Evolutionary conservation across 1,139 yeast species (phyloP).

Genomic region (Hansenula sp.): DNA sequence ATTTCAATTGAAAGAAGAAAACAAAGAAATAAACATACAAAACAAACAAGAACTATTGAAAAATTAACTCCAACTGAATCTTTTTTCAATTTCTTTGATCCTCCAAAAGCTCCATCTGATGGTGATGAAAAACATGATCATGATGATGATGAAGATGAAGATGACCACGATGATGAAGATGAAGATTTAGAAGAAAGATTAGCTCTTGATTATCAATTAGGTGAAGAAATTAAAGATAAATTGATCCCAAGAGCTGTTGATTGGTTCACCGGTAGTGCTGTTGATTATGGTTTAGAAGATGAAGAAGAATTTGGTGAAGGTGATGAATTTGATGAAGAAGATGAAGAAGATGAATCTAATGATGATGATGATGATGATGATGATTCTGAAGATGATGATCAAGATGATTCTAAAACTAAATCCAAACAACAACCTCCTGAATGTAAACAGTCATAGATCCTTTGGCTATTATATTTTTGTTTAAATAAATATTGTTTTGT

Average conservation of each 20-base stretch:
- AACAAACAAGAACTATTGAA: conserved; percentile 94
- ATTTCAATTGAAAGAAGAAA: conserved; percentile 88
- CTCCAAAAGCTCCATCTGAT: conserved; percentile 68
- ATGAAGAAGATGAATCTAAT: conserved; percentile 28
- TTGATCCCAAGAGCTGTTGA: conserved; percentile 94
- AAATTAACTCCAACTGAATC: conserved; percentile 91
- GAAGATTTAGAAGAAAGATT: conserved; percentile 79
- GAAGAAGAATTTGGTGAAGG: conserved; percentile 43
- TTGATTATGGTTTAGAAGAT: conserved; percentile 50
- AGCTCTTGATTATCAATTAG: conserved; percentile 91
- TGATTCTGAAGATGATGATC: conserved; percentile 26
- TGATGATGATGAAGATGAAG: conserved; percentile 42
- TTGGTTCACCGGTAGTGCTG: conserved; percentile 98
- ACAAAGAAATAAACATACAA: conserved; percentile 96
- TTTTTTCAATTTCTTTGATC: conserved; percentile 92
- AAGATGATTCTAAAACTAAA: conserved; percentile 26
- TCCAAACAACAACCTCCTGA: conserved; percentile 73
- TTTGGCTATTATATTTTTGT: no score
- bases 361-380: conserved; percentile 29
- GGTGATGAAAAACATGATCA: conserved; percentile 28
- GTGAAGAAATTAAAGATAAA: conserved; percentile 95
- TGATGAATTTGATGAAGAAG: conserved; percentile 24
- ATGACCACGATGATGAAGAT: conserved; percentile 54
- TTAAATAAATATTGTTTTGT: no score
- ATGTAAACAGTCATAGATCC: conserved; percentile 61